Percentiles rank a stretch among this genome's conserved stretches.
phyloP scores from a whole-genome alignment of 2,329 filamentous ascomycete species.

The Teratosphaeria destructans region DNA sequence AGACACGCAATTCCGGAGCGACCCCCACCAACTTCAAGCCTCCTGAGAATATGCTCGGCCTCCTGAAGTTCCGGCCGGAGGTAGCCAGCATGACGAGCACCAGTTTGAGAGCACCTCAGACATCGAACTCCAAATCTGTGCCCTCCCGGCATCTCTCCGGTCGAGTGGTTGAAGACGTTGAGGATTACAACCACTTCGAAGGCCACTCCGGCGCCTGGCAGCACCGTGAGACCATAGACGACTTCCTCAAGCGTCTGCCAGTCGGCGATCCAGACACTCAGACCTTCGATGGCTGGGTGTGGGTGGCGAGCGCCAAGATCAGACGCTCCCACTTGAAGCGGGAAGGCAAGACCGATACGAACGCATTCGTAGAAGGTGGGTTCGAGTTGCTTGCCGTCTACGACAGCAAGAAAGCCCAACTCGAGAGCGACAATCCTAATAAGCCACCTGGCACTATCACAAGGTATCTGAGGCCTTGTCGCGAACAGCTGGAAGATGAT shows the following conservation, averaged over 20 bases:
- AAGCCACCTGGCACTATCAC: slow-evolving; percentile 34
- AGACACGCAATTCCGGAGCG: neutral
- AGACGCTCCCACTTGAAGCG: slow-evolving; percentile 20
- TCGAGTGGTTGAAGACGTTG: slow-evolving; percentile 4
- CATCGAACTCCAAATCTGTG: neutral
- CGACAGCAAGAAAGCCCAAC: slow-evolving; percentile 35
- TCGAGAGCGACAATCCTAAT: slow-evolving; percentile 41
- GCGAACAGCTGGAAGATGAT: slow-evolving; percentile 38
- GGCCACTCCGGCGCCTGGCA: slow-evolving; percentile 48
- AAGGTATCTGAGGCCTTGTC: slow-evolving; percentile 31
- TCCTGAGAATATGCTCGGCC: slow-evolving; percentile 6
- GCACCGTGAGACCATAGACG: slow-evolving; percentile 50
- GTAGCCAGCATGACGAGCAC: slow-evolving; percentile 4
- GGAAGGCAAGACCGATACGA: slow-evolving; percentile 36
- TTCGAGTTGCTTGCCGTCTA: slow-evolving; percentile 44
- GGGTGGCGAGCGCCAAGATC: slow-evolving; percentile 53
- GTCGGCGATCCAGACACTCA: slow-evolving; percentile 49
- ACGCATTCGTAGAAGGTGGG: slow-evolving; percentile 44
- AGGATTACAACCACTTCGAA: slow-evolving; percentile 50
- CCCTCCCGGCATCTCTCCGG: neutral
- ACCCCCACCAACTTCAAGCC: neutral
- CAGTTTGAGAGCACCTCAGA: neutral
- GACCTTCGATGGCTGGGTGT: slow-evolving; percentile 56
- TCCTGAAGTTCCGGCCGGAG: slow-evolving; percentile 13
- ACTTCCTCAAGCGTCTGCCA: slow-evolving; percentile 59